phyloP scores from a whole-genome alignment of 78 protist species.

The Cyanophora paradoxa region DNA sequence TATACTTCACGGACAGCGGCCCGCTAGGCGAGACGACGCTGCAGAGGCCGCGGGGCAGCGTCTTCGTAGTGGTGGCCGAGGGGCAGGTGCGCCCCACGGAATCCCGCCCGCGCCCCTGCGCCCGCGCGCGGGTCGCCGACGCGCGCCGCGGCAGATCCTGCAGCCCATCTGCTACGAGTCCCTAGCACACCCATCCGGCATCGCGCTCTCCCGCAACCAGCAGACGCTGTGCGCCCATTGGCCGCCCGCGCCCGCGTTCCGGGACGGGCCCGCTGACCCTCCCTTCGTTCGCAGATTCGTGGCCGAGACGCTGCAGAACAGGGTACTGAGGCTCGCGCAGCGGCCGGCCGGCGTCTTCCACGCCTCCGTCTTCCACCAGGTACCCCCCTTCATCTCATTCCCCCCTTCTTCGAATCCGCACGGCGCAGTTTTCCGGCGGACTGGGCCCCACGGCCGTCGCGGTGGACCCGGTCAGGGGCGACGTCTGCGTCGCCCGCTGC shows the following conservation, averaged over 20 bases:
- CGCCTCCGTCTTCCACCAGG: slow-evolving; percentile 10
- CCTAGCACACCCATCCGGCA: slow-evolving; percentile 3
- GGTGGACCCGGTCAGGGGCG: background rate
- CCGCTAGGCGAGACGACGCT: slow-evolving; percentile 8
- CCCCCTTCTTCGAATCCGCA: no score
- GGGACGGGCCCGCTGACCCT: no score
- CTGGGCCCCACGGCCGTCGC: slow-evolving; percentile 13
- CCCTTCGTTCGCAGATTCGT: no score
- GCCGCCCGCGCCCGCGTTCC: no score
- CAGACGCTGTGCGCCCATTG: background rate
- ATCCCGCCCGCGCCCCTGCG: no score
- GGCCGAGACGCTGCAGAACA: background rate
- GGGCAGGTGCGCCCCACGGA: no score
- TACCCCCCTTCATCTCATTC: no score
- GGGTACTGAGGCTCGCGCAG: background rate
- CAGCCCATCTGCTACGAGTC: background rate
- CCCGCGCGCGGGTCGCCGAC: no score
- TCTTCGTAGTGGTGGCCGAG: background rate
- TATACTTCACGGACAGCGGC: slow-evolving; percentile 13
- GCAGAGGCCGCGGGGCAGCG: background rate
- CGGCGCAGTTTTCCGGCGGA: slow-evolving; percentile 6
- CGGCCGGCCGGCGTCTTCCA: slow-evolving; percentile 9
- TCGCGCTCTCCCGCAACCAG: background rate
- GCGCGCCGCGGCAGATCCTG: background rate
- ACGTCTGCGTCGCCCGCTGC: background rate